Conservation (phyloP, 495 filamentous ascomycete species). For the Tuber calosporum region DNA sequence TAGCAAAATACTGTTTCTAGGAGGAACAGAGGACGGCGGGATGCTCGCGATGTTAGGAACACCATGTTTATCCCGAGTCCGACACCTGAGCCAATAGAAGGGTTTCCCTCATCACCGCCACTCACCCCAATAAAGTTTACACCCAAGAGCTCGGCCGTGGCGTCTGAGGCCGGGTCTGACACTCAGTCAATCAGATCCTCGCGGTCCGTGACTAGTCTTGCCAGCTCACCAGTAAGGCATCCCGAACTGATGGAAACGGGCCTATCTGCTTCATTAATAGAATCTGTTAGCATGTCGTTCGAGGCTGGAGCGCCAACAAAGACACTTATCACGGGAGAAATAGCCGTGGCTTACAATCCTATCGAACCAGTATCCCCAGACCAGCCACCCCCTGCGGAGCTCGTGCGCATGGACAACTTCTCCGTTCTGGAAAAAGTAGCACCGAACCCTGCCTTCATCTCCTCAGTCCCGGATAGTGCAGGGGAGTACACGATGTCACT, state of each 20-base stretch:
- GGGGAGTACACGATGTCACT: constrained; percentile 77
- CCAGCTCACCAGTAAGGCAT: constrained; percentile 56
- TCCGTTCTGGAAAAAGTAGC: constrained; percentile 85
- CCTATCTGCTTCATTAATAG: constrained; percentile 82
- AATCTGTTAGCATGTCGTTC: constrained; percentile 81
- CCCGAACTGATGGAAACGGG: constrained; percentile 75
- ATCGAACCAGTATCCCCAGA: constrained; percentile 48
- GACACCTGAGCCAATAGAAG: constrained; percentile 30
- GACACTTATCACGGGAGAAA: constrained; percentile 75
- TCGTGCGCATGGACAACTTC: constrained; percentile 85
- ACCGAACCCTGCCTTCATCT: constrained; percentile 83
- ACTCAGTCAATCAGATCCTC: constrained; percentile 87
- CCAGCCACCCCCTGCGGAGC: constrained; percentile 49
- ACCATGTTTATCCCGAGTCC: constrained; percentile 67
- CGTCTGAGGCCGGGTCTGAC: constrained; percentile 62
- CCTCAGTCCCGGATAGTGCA: constrained; percentile 59
- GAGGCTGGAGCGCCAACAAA: constrained; percentile 63
- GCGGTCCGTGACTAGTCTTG: constrained; percentile 63
- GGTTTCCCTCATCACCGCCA: constrained; percentile 42
- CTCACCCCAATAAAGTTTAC: constrained; percentile 41
- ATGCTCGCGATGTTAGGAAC: constrained; percentile 72
- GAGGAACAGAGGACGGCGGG: constrained; percentile 45
- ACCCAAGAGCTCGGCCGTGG: constrained; percentile 46
- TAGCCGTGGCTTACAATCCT: constrained; percentile 78
- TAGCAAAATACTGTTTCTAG: constrained; percentile 75